phyloP scores from a whole-genome alignment of 768 basidiomycete genomes.

The Daedalea quercina region DNA sequence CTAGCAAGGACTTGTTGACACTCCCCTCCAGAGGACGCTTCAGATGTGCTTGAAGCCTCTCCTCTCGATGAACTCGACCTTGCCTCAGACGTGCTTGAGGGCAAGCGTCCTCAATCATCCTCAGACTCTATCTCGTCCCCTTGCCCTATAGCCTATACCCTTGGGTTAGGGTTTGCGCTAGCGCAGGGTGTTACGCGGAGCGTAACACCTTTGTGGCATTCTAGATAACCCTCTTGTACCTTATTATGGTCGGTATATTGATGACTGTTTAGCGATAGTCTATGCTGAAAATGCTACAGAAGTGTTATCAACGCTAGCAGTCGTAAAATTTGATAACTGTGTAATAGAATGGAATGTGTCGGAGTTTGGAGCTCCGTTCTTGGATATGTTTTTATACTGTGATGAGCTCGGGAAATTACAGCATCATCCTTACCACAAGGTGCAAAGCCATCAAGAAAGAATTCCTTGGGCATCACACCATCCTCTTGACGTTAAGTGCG shows the following conservation, averaged over 20 bases:
- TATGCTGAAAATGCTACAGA: neutral
- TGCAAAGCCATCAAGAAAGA: conserved; percentile 13
- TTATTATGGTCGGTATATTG: conserved; percentile 29
- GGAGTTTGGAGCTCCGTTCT: conserved; percentile 13
- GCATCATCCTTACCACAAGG: conserved; percentile 9
- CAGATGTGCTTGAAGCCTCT: no score
- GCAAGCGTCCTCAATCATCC: no score
- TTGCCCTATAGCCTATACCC: no score
- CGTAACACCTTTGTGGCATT: no score
- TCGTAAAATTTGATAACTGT: conserved; percentile 9
- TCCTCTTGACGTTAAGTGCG: conserved; percentile 10
- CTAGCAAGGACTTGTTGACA: no score
- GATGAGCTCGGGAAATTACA: conserved; percentile 10
- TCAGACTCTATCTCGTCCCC: no score
- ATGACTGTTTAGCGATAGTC: conserved; percentile 20
- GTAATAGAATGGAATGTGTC: conserved; percentile 9
- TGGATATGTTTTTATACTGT: conserved; percentile 24
- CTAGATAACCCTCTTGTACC: conserved; percentile 8
- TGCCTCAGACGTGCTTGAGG: no score
- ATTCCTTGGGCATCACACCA: conserved; percentile 11
- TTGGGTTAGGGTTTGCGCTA: no score
- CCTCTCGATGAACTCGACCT: no score
- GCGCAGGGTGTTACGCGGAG: no score
- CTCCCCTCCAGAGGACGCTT: no score
- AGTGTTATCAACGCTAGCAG: neutral